Conservation (phyloP, 768 basidiomycete genomes). For the Trichaptum fuscoviolaceum region DNA sequence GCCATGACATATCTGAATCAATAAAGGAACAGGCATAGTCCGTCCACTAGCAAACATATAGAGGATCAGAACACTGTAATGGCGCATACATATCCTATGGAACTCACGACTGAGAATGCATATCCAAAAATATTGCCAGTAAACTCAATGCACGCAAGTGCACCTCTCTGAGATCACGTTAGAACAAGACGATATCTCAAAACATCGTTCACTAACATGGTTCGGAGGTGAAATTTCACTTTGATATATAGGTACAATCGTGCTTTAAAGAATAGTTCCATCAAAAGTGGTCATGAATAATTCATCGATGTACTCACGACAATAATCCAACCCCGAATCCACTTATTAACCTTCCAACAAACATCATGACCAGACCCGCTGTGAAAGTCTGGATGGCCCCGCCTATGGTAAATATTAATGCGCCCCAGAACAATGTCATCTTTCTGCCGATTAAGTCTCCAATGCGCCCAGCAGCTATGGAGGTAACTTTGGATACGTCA, state of each 20-base stretch:
- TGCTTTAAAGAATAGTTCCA: slow-evolving; percentile 17
- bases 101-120: slow-evolving; percentile 32
- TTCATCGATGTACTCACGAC: slow-evolving; percentile 19
- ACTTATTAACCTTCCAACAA: slow-evolving; percentile 35
- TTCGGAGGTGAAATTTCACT: slow-evolving; percentile 42
- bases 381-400: slow-evolving; percentile 36
- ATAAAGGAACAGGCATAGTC: slow-evolving; percentile 42
- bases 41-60: slow-evolving; percentile 30
- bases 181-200: neutral
- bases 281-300: neutral
- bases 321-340: slow-evolving; percentile 43
- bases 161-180: slow-evolving; percentile 28
- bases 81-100: slow-evolving; percentile 1
- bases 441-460: slow-evolving; percentile 40
- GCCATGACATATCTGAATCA: slow-evolving; percentile 37
- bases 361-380: slow-evolving; percentile 32
- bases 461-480: slow-evolving; percentile 34
- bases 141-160: slow-evolving; percentile 42
- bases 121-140: slow-evolving; percentile 43
- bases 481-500: slow-evolving; percentile 30
- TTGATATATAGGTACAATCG: slow-evolving; percentile 34
- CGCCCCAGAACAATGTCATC: slow-evolving; percentile 34
- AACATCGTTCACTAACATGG: slow-evolving; percentile 23
- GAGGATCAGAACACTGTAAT: neutral
- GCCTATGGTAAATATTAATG: slow-evolving; percentile 36